phyloP scores from a whole-genome alignment of 345 rosid genomes.

The Limnanthes douglasii region DNA sequence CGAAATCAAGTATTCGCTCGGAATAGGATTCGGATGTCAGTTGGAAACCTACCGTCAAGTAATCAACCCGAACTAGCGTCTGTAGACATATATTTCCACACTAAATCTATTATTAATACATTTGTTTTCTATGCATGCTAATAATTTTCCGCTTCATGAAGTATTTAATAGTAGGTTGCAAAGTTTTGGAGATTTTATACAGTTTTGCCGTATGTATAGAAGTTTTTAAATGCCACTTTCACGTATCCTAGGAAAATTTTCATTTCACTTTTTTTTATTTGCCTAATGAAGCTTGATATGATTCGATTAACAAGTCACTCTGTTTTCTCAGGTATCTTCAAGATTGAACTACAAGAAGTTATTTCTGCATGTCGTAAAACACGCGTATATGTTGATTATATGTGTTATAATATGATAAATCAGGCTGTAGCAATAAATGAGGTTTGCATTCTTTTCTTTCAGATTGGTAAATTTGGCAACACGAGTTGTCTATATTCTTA shows the following conservation, averaged over 20 bases:
- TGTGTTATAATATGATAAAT: conserved; percentile 33
- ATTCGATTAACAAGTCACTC: conserved; percentile 5
- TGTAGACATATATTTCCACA: too few relatives aligned
- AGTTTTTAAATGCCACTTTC: too few relatives aligned
- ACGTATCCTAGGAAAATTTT: too few relatives aligned
- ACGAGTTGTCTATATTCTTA: too few relatives aligned
- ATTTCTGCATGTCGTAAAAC: conserved; percentile 59
- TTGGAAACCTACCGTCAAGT: conserved; percentile 46
- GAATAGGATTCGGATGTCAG: conserved; percentile 65
- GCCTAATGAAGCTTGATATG: conserved; percentile 3
- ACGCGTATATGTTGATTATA: conserved; percentile 43
- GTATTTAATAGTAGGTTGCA: too few relatives aligned
- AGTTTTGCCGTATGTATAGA: too few relatives aligned
- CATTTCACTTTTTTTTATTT: conserved; percentile 1
- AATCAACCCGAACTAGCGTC: too few relatives aligned
- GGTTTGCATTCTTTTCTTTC: conserved; percentile 38
- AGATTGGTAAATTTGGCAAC: too few relatives aligned
- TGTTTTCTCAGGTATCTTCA: conserved; percentile 32
- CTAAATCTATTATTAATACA: too few relatives aligned
- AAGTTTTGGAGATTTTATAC: too few relatives aligned
- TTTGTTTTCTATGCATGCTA: too few relatives aligned
- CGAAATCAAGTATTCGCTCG: conserved; percentile 55
- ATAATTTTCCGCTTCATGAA: too few relatives aligned
- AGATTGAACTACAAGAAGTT: conserved; percentile 48
- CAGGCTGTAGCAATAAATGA: conserved; percentile 38